These are phyloP conservation scores for Chaetomium olivaceum DNA, from an alignment of 2,329 filamentous ascomycete genomes.

Conservation along the genomic window DNA sequence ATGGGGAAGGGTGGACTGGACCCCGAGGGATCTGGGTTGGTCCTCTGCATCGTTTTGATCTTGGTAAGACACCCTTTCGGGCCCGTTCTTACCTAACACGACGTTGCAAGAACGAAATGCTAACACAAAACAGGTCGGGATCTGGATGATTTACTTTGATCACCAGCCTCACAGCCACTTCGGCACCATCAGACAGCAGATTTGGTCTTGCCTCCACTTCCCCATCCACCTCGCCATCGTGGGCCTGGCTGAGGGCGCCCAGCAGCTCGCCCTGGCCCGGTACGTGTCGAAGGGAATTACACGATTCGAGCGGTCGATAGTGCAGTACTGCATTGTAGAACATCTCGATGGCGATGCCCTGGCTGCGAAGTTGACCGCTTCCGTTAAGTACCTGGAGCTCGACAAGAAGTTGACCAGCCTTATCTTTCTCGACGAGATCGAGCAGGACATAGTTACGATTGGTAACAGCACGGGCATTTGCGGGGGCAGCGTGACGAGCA, in stretches of 20 bases:
- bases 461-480: conserved; percentile 24
- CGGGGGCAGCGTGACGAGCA: conserved; percentile 1
- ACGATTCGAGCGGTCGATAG: conserved; percentile 15
- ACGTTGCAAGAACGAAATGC: neutral
- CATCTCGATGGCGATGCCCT: conserved; percentile 24
- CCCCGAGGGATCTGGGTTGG: conserved; percentile 21
- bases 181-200: conserved; percentile 28
- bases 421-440: conserved; percentile 20
- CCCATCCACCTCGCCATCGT: conserved; percentile 28
- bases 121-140: conserved; percentile 11
- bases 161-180: conserved; percentile 28
- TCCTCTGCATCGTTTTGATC: conserved; percentile 26
- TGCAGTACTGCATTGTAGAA: conserved; percentile 24
- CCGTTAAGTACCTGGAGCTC: conserved; percentile 19
- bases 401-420: conserved; percentile 25
- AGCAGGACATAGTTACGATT: conserved; percentile 1
- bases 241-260: conserved; percentile 27
- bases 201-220: conserved; percentile 27
- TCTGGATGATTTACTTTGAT: conserved; percentile 29
- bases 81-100: neutral
- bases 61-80: conserved; percentile 12
- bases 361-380: conserved; percentile 1
- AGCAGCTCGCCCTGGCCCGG: conserved; percentile 26
- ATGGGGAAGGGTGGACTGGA: conserved; percentile 28
- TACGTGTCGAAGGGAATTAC: conserved; percentile 13